Evolutionary conservation across 2,329 filamentous ascomycete species (phyloP).

Genomic region (Colletotrichum echinochloae): DNA sequence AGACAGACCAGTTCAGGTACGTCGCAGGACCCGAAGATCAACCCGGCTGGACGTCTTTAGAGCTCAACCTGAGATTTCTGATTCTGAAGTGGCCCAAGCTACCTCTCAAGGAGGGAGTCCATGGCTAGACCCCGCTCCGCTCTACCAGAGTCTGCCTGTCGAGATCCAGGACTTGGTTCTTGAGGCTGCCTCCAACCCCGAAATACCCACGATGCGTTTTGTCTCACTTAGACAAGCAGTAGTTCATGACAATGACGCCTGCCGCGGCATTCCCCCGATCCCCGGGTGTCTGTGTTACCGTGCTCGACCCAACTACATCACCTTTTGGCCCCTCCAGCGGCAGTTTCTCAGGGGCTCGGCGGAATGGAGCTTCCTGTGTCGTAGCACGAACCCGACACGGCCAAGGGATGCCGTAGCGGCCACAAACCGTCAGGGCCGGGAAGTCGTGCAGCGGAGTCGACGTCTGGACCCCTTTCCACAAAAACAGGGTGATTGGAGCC

Average conservation of each 20-base stretch:
- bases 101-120: background rate
- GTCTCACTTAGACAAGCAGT: slow-evolving; percentile 17
- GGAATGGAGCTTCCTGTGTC: background rate
- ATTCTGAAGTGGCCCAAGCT: too few species aligned
- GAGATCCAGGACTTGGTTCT: slow-evolving; percentile 2
- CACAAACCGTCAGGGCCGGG: background rate
- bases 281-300: background rate
- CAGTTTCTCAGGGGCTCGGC: background rate
- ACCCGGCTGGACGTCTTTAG: too few species aligned
- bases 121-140: background rate
- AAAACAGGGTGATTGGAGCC: slow-evolving; percentile 7
- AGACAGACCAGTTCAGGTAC: too few species aligned
- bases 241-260: background rate
- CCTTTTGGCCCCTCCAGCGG: slow-evolving; percentile 19
- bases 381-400: background rate
- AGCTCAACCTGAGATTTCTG: too few species aligned
- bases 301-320: slow-evolving; percentile 17
- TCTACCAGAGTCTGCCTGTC: background rate
- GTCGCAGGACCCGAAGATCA: background rate
- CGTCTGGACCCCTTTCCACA: background rate
- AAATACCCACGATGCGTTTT: slow-evolving; percentile 15
- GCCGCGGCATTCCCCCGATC: background rate
- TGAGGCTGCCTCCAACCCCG: background rate
- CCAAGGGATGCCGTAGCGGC: background rate
- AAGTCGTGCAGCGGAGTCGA: background rate